These are phyloP conservation scores for Trametes polyzona DNA, from an alignment of 1,284 basidiomycete genomes.

Conservation along the genomic window DNA sequence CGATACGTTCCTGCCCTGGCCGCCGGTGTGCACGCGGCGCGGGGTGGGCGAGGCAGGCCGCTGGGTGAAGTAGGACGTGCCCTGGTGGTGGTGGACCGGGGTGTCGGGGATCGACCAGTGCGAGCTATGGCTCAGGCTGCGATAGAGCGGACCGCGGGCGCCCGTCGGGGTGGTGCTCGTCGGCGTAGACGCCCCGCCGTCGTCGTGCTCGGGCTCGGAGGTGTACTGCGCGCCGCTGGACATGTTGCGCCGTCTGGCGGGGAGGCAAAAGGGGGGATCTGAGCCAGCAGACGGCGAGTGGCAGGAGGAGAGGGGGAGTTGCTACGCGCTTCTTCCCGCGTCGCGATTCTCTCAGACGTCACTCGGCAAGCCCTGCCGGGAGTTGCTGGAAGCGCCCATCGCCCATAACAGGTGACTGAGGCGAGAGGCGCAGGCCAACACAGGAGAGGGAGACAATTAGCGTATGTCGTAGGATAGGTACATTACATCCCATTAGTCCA, in stretches of 20 bases:
- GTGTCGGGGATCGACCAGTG: conserved; percentile 59
- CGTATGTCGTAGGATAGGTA: conserved; percentile 20
- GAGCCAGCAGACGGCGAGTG: conserved; percentile 20
- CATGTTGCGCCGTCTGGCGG: conserved; percentile 32
- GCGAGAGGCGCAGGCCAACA: background rate
- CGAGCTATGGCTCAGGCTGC: conserved; percentile 55
- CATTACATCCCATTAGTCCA: conserved; percentile 25
- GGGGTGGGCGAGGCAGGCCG: conserved; percentile 46
- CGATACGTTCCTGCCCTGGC: conserved; percentile 46
- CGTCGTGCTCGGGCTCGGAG: conserved; percentile 31
- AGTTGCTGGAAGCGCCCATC: background rate
- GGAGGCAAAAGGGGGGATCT: conserved; percentile 10
- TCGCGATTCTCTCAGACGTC: conserved; percentile 15
- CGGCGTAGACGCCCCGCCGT: conserved; percentile 27
- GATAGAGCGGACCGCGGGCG: conserved; percentile 44
- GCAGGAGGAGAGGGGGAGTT: conserved; percentile 14
- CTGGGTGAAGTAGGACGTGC: conserved; percentile 62
- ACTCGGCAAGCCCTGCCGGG: conserved; percentile 10
- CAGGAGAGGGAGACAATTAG: conserved; percentile 14
- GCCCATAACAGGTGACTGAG: too few relatives aligned
- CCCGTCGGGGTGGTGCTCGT: conserved; percentile 30
- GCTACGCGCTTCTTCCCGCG: conserved; percentile 15
- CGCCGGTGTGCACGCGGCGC: conserved; percentile 43
- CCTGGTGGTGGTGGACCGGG: conserved; percentile 67
- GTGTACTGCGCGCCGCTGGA: conserved; percentile 22